Base-by-base conservation (phyloP, 306 rosid genomes). In the Medicago lupulina region DNA sequence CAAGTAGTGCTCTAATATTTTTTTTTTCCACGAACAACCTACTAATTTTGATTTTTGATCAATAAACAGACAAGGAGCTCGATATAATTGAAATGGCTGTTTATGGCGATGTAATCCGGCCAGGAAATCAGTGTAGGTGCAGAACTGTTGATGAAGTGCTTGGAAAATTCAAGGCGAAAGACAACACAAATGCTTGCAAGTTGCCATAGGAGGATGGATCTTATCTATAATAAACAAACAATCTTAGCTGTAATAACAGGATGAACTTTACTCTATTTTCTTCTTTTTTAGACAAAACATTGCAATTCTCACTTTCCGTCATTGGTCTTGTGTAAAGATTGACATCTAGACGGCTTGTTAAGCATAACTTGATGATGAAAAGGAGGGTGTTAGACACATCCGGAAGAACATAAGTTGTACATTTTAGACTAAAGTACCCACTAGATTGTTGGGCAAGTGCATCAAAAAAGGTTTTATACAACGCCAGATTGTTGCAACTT, bases 21-120 rank as follows among this genome's bases (percentile, higher is more conserved):
- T 78, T 44, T 78, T 51, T 74, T 55, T 55, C 61, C 38, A 23
- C 19, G 28, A 73, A 34, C 19, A 31, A 28, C 66, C 55, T 55
- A 50, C 34, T 39, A 18, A 7, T 59, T 34, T 34, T 34, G 38
- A 11, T 6, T 68, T 67, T 47, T 76, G 59, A 70, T 60, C 78
- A 64, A 74, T 34, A 74, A 72, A 74, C 91, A 95, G 97, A 95
- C 59, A 95, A 85, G 89, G 98, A 90, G 84, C 96, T 95, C 0
- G 98, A 92, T 80, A 73, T 95, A 72, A 89, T 95, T 38, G 98
- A 95, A 86, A 95, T 95, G 99, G 99, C 97, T 54, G 96, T 95
- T 50, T 92, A 92, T n/a, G 99, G 99, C 1, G 97, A 95, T 65
- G 99, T 92, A 70, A 50, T 87, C 67, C 84, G 99, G 49, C 97